Evolutionary conservation across 176 grass and related monocot genomes (phyloP).

Genomic region (Oryza officinalis): DNA sequence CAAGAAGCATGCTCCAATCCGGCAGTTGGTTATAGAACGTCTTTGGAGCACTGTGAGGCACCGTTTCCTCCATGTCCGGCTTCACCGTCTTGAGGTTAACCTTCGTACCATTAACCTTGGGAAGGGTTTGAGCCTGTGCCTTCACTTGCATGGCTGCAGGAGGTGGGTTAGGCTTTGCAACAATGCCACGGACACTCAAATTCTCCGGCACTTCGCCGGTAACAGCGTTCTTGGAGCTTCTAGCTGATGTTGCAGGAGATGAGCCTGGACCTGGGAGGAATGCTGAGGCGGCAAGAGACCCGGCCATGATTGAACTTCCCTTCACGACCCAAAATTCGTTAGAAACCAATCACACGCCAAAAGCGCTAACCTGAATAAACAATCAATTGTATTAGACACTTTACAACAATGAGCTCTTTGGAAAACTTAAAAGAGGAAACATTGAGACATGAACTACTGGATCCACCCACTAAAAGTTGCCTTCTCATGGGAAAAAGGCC

Average conservation of each 20-base stretch:
- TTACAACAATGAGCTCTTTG: background rate
- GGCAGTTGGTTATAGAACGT: background rate
- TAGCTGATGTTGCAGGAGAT: background rate
- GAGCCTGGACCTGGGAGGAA: background rate
- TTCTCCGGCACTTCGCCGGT: background rate
- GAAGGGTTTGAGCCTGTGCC: background rate
- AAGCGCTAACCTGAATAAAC: background rate
- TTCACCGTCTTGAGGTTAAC: background rate
- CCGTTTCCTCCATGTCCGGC: background rate
- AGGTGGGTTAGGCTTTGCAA: background rate
- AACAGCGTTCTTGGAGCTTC: background rate
- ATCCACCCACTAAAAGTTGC: background rate
- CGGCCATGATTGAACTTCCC: background rate
- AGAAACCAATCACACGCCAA: background rate
- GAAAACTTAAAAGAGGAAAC: background rate
- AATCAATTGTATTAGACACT: background rate
- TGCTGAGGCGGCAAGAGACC: background rate
- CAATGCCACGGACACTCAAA: background rate
- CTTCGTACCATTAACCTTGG: slow-evolving; percentile 2
- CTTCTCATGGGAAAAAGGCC: background rate
- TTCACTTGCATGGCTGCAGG: background rate
- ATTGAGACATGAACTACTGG: background rate
- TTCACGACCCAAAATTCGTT: background rate
- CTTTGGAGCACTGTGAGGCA: background rate
- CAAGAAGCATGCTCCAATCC: background rate